Evolutionary conservation across 2,329 filamentous ascomycete species (phyloP).

Genomic region (Keithomyces neogunnii): DNA sequence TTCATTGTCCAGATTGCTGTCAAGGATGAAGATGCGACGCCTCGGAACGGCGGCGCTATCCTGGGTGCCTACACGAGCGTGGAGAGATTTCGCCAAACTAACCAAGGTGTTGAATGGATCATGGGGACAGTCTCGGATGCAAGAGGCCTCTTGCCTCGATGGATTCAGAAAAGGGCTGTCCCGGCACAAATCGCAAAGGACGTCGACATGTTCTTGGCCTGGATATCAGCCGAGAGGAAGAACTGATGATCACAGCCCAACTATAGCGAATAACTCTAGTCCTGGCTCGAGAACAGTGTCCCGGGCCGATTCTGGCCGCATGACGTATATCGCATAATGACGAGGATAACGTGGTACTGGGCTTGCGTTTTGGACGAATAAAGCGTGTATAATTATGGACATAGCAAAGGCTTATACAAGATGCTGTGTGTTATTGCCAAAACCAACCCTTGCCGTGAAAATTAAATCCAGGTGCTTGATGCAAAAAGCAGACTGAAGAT

Average conservation of each 20-base stretch:
- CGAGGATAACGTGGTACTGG: too few relatives aligned
- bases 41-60: conserved; percentile 32
- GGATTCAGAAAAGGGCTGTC: conserved; percentile 56
- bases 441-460: too few relatives aligned
- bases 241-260: conserved; percentile 3
- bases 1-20: conserved; percentile 48
- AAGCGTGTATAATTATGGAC: too few relatives aligned
- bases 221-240: conserved; percentile 42
- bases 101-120: conserved; percentile 55
- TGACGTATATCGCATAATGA: too few relatives aligned
- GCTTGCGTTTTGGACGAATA: too few relatives aligned
- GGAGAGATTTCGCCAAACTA: conserved; percentile 47
- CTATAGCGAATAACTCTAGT: background rate
- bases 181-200: conserved; percentile 60
- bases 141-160: conserved; percentile 55
- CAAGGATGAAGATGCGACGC: conserved; percentile 28
- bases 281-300: background rate
- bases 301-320: background rate
- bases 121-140: conserved; percentile 73
- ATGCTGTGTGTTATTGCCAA: too few relatives aligned
- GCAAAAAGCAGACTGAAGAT: background rate
- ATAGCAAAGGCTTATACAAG: too few relatives aligned
- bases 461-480: too few relatives aligned
- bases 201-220: conserved; percentile 58
- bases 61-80: conserved; percentile 56